A percentile compares a stretch with the other conserved stretches of the same genome.
phyloP scores from a whole-genome alignment of 352 stramenopile genomes.

The Pythium phragmiticola region DNA sequence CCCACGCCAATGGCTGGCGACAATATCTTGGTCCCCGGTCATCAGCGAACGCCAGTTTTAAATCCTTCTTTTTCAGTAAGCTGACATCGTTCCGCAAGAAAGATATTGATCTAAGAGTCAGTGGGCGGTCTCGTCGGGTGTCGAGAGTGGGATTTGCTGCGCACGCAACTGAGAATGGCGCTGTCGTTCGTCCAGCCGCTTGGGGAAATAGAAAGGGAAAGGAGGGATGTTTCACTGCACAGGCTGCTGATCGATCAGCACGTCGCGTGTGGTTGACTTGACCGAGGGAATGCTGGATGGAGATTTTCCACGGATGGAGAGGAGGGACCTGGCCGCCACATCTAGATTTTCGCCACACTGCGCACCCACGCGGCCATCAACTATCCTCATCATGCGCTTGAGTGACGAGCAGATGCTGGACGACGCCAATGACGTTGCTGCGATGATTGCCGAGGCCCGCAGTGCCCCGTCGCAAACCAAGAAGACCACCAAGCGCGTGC shows the following conservation, averaged over 20 bases:
- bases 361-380: not conserved
- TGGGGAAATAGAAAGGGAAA: slow-evolving; percentile 2
- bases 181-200: not conserved
- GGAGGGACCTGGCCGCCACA: not conserved
- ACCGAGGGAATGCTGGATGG: not conserved
- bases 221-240: slow-evolving; percentile 1
- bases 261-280: not conserved
- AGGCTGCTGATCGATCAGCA: not conserved
- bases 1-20: not conserved
- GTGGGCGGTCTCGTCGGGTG: not conserved
- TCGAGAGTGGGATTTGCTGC: not conserved
- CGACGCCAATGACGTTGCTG: slow-evolving; percentile 5
- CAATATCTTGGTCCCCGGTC: slow-evolving; percentile 2
- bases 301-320: too few species aligned
- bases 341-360: slow-evolving; percentile 1
- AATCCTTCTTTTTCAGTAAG: too few species aligned
- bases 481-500: slow-evolving; percentile 40
- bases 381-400: slow-evolving; percentile 14
- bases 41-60: not conserved
- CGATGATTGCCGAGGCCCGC: slow-evolving; percentile 15
- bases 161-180: not conserved
- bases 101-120: not conserved
- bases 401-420: slow-evolving; percentile 29
- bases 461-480: not conserved
- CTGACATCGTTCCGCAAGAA: too few species aligned